Evolutionary conservation across 495 filamentous ascomycete species (phyloP).

Genomic region (Acidomyces sp.): DNA sequence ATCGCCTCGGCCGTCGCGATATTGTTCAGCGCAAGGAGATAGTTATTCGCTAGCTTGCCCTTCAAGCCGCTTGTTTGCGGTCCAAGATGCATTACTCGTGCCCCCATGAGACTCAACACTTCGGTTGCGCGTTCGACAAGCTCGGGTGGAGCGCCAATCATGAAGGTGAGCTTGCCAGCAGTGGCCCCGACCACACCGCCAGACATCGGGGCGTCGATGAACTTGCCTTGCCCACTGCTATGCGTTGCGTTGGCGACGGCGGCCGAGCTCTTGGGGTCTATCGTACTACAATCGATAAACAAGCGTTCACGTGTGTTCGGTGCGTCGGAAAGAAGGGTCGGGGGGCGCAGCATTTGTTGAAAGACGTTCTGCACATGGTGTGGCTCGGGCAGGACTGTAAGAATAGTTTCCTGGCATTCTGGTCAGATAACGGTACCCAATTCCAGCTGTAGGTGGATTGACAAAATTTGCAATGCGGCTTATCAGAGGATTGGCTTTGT

Average conservation of each 20-base stretch:
- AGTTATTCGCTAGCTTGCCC: conserved; percentile 88
- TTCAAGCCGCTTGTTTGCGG: conserved; percentile 66
- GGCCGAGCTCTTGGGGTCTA: conserved; percentile 17
- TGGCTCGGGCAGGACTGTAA: conserved; percentile 24
- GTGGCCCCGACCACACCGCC: conserved; percentile 37
- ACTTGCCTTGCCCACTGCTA: conserved; percentile 17
- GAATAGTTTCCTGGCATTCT: conserved; percentile 19
- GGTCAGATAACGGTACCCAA: no score
- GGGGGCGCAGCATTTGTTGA: conserved; percentile 20
- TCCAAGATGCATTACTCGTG: conserved; percentile 67
- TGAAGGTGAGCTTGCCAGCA: conserved; percentile 42
- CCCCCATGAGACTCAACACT: conserved; percentile 66
- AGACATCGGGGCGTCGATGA: conserved; percentile 32
- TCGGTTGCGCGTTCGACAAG: conserved; percentile 48
- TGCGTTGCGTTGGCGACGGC: conserved; percentile 8
- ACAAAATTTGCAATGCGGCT: background rate
- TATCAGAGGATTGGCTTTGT: conserved; percentile 35
- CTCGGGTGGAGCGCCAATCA: conserved; percentile 58
- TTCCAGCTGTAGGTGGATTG: no score
- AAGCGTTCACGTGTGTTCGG: conserved; percentile 28
- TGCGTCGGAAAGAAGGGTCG: conserved; percentile 27
- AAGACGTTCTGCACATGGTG: conserved; percentile 24
- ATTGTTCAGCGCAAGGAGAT: conserved; percentile 81
- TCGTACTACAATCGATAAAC: conserved; percentile 26
- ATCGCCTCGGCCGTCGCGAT: conserved; percentile 88